Conservation (phyloP, 2,329 filamentous ascomycete genomes). For the Sporothrix mexicana region DNA sequence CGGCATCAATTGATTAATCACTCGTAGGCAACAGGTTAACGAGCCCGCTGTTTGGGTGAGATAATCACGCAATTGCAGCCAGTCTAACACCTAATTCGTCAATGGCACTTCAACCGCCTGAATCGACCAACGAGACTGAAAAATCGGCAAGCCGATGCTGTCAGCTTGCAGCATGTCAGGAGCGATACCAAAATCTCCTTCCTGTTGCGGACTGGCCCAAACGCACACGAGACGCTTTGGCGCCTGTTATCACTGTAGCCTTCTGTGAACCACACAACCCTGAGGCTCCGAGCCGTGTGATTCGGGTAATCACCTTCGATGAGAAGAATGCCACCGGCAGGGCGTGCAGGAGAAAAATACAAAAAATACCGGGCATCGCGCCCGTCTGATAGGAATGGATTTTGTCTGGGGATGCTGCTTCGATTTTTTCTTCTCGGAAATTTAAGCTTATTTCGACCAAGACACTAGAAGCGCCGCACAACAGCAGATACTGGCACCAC, state of each 20-base stretch:
- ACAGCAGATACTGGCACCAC: background rate
- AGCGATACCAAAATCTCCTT: background rate
- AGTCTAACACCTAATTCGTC: background rate
- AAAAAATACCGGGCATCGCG: background rate
- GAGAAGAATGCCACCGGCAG: background rate
- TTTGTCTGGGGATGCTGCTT: background rate
- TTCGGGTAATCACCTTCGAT: conserved; percentile 10
- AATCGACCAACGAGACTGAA: too few species aligned
- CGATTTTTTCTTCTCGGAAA: background rate
- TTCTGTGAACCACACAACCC: background rate
- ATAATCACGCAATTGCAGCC: background rate
- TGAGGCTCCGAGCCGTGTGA: background rate
- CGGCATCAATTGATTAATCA: background rate
- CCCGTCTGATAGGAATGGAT: background rate
- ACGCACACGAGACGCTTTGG: background rate
- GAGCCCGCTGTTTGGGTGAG: background rate
- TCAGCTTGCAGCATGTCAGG: conserved; percentile 4
- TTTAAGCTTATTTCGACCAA: conserved; percentile 1
- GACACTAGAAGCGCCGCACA: background rate
- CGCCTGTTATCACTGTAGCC: background rate
- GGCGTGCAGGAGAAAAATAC: conserved; percentile 1
- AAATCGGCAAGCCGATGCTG: background rate
- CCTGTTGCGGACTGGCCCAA: conserved; percentile 4
- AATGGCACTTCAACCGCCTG: background rate
- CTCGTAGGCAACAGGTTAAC: conserved; percentile 8